phyloP scores from a whole-genome alignment of 305 asterid genomes.

The Coffea humblotiana region DNA sequence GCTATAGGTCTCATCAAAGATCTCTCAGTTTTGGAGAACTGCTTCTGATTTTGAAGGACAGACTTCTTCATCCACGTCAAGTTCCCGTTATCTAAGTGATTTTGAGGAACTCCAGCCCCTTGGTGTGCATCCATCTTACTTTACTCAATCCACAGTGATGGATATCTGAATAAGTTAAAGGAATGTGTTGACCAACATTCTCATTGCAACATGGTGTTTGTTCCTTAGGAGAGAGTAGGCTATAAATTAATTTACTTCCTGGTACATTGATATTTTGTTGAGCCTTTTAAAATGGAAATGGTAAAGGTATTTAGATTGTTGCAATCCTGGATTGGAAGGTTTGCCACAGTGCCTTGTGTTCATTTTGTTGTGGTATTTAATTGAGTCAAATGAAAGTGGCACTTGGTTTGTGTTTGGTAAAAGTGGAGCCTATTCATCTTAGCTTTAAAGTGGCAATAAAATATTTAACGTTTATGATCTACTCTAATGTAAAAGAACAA shows the following conservation, averaged over 20 bases:
- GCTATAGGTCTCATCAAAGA: conserved; percentile 63
- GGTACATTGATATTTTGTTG: not conserved
- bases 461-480: not conserved
- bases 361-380: not conserved
- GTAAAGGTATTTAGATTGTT: not conserved
- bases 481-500: not conserved
- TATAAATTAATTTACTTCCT: not conserved
- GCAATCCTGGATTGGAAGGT: not conserved
- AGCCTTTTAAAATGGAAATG: not conserved
- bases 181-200: not conserved
- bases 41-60: conserved; percentile 56
- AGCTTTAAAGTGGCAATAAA: not conserved
- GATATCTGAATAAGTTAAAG: not conserved
- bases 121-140: conserved; percentile 44
- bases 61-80: conserved; percentile 55
- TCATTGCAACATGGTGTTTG: not conserved
- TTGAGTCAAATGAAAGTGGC: not conserved
- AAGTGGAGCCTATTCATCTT: not conserved
- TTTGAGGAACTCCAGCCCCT: conserved; percentile 98
- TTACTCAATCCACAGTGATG: conserved; percentile 14
- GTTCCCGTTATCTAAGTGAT: conserved; percentile 84
- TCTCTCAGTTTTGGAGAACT: conserved; percentile 75
- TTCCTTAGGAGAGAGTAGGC: not conserved
- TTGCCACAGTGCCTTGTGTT: not conserved
- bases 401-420: not conserved